Evolutionary conservation across 441 rosid genomes (phyloP).

Genomic region (Adansonia grandidieri): DNA sequence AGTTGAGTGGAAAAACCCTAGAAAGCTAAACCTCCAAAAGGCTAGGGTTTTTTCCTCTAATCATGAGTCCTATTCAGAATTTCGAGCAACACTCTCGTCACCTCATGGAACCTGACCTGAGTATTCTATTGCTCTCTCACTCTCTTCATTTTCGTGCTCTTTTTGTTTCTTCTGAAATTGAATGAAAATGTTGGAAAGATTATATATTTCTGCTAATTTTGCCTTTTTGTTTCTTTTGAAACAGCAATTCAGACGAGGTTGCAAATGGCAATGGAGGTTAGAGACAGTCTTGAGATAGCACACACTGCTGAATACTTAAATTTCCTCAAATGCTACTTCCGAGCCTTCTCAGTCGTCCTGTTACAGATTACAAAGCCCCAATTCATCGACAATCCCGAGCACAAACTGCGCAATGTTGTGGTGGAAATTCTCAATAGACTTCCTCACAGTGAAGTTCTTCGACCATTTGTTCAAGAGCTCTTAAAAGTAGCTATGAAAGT

Average conservation of each 20-base stretch:
- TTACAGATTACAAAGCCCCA: constrained; percentile 90
- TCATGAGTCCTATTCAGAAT: constrained; percentile 59
- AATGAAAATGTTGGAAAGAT: background rate
- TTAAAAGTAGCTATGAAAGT: constrained; percentile 97
- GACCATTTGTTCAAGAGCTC: constrained; percentile 99
- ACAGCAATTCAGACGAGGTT: constrained; percentile 84
- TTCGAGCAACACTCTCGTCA: constrained; percentile 94
- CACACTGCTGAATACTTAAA: constrained; percentile 94
- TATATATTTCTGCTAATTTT: background rate
- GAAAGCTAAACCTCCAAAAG: background rate
- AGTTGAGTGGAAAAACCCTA: constrained; percentile 14
- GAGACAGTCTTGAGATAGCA: constrained; percentile 95
- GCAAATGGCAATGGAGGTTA: constrained; percentile 90
- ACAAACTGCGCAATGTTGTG: constrained; percentile 84
- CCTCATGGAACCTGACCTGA: constrained; percentile 77
- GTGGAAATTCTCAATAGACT: constrained; percentile 94
- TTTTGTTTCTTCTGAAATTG: background rate
- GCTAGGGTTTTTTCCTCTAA: background rate
- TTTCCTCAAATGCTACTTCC: constrained; percentile 89
- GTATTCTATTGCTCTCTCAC: constrained; percentile 42
- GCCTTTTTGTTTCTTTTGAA: constrained; percentile 20
- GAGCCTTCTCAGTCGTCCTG: constrained; percentile 80
- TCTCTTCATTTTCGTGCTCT: background rate
- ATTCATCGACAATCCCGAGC: constrained; percentile 79
- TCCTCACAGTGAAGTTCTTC: constrained; percentile 97